phyloP scores from a whole-genome alignment of 1,284 basidiomycete species.

The Dichomitus squalens region DNA sequence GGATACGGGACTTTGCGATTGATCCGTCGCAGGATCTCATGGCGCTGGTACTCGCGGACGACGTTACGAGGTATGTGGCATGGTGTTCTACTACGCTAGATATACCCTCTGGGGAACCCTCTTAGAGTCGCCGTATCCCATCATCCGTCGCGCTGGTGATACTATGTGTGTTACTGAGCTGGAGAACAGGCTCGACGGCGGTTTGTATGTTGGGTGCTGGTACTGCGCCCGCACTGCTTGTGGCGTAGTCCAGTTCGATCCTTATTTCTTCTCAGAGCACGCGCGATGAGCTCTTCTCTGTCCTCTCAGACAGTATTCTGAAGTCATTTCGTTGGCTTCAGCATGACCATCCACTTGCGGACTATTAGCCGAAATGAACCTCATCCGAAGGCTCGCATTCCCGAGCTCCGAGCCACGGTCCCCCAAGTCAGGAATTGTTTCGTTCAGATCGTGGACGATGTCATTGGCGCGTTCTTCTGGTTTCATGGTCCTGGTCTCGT shows the following conservation, averaged over 20 bases:
- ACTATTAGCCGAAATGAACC: constrained; percentile 44
- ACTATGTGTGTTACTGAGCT: too few relatives aligned
- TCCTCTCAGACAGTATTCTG: neutral
- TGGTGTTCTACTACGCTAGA: neutral
- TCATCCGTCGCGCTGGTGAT: too few relatives aligned
- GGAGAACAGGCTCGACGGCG: too few relatives aligned
- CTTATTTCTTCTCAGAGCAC: too few relatives aligned
- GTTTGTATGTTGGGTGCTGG: too few relatives aligned
- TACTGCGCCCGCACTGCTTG: too few relatives aligned
- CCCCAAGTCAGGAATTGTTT: constrained; percentile 39
- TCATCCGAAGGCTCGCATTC: constrained; percentile 40
- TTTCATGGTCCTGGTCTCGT: constrained; percentile 39
- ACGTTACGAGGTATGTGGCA: neutral
- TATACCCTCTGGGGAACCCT: too few relatives aligned
- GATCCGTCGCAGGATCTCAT: constrained; percentile 65
- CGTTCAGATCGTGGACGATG: constrained; percentile 54
- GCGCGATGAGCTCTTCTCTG: too few relatives aligned
- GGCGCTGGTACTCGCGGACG: constrained; percentile 36
- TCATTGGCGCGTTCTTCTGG: constrained; percentile 50
- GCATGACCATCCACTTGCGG: constrained; percentile 33
- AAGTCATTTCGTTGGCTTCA: neutral
- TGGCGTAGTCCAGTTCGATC: too few relatives aligned
- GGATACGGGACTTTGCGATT: constrained; percentile 59
- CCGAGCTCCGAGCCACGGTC: constrained; percentile 29
- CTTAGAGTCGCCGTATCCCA: too few relatives aligned